A percentile compares a stretch with the other conserved stretches of the same genome.
phyloP scores from a whole-genome alignment of 306 rosid species.

The Corylus avellana region DNA sequence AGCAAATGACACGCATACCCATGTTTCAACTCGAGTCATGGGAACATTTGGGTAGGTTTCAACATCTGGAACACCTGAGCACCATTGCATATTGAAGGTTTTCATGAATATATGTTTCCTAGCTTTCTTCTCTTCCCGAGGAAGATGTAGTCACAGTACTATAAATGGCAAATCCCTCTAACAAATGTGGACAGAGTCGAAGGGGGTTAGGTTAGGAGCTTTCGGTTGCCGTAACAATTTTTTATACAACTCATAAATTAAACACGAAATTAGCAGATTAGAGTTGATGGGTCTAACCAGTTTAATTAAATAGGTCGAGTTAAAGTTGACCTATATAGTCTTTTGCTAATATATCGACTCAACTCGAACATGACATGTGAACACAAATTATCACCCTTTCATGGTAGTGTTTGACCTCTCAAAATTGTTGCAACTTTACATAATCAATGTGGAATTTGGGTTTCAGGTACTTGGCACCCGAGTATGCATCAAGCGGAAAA shows the following conservation, averaged over 20 bases:
- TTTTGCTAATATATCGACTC: no score
- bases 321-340: no score
- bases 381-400: no score
- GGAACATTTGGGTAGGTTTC: conserved; percentile 93
- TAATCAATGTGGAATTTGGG: conserved; percentile 21
- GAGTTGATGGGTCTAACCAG: neutral
- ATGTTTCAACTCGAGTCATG: conserved; percentile 94
- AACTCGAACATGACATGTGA: no score
- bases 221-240: neutral
- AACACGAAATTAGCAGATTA: no score
- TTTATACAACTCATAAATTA: no score
- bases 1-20: conserved; percentile 67
- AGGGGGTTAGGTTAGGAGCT: conserved; percentile 1
- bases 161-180: conserved; percentile 5
- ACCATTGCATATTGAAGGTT: conserved; percentile 6
- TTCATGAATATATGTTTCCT: neutral
- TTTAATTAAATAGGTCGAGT: no score
- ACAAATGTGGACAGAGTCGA: neutral
- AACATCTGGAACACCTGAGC: conserved; percentile 1
- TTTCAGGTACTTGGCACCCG: conserved; percentile 94
- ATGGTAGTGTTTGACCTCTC: neutral
- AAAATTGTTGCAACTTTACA: neutral
- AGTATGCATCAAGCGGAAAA: conserved; percentile 94
- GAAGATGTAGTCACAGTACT: neutral
- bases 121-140: neutral